These are phyloP conservation scores for Pestalotiopsis sp. DNA, from an alignment of 2,329 filamentous ascomycete genomes.

Conservation along the genomic window DNA sequence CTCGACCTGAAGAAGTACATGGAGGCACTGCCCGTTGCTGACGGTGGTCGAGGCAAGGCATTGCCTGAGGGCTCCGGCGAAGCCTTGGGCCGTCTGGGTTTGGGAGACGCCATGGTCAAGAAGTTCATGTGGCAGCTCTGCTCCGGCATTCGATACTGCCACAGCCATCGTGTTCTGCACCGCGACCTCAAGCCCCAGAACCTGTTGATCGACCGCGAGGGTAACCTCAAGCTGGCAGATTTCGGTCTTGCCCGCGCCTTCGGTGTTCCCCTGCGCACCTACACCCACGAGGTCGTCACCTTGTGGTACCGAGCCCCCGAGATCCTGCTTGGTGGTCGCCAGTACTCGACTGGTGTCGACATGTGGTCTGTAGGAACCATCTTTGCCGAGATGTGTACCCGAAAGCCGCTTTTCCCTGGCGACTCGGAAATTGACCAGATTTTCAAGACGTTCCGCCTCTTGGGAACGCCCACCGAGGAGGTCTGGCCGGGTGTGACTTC, in stretches of 20 bases:
- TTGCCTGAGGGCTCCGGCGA: slow-evolving; percentile 75
- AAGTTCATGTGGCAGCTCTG: slow-evolving; percentile 92
- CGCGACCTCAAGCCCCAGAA: slow-evolving; percentile 92
- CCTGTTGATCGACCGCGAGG: slow-evolving; percentile 81
- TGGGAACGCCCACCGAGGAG: slow-evolving; percentile 82
- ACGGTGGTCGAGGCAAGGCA: slow-evolving; percentile 83
- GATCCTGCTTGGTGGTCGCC: slow-evolving; percentile 85
- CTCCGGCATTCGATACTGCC: slow-evolving; percentile 84
- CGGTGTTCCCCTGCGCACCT: slow-evolving; percentile 86
- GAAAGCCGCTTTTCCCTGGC: slow-evolving; percentile 89
- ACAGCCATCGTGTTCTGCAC: slow-evolving; percentile 84
- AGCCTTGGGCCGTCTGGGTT: slow-evolving; percentile 66
- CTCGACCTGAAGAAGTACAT: slow-evolving; percentile 95
- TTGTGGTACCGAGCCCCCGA: slow-evolving; percentile 92
- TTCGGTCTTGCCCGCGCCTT: slow-evolving; percentile 90
- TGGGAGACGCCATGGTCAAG: slow-evolving; percentile 82
- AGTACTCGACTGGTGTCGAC: slow-evolving; percentile 92
- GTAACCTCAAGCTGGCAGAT: slow-evolving; percentile 88
- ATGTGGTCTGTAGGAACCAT: slow-evolving; percentile 97
- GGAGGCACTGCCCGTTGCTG: slow-evolving; percentile 82
- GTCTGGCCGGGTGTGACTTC: slow-evolving; percentile 92
- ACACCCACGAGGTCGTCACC: slow-evolving; percentile 94
- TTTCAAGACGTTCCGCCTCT: slow-evolving; percentile 87
- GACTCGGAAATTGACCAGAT: slow-evolving; percentile 94
- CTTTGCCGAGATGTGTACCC: slow-evolving; percentile 95